Percentiles rank a stretch among this genome's conserved stretches.
Evolutionary conservation across 2,329 filamentous ascomycete genomes (phyloP).

Genomic region (Aspergillus pseudoglaucus): DNA sequence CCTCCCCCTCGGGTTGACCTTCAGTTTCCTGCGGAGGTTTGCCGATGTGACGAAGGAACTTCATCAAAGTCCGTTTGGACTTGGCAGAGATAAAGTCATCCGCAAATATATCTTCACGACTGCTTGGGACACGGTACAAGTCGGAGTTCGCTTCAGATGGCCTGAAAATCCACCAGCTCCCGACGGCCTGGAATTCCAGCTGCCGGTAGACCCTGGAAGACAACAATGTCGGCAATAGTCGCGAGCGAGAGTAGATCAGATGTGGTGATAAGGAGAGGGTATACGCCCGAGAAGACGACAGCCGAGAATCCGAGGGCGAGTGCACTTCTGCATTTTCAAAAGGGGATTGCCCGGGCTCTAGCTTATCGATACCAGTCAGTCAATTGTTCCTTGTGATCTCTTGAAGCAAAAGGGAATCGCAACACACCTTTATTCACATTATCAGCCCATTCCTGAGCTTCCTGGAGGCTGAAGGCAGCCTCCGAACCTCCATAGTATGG

Average conservation of each 20-base stretch:
- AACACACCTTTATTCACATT: slow-evolving; percentile 35
- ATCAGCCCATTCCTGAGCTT: slow-evolving; percentile 68
- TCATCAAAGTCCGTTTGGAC: slow-evolving; percentile 83
- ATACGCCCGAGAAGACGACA: slow-evolving; percentile 63
- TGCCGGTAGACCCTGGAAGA: slow-evolving; percentile 82
- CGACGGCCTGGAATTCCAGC: slow-evolving; percentile 87
- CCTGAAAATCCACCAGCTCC: slow-evolving; percentile 76
- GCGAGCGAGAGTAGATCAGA: slow-evolving; percentile 75
- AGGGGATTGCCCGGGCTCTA: slow-evolving; percentile 28
- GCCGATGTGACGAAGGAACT: slow-evolving; percentile 81
- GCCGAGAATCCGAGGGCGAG: slow-evolving; percentile 13
- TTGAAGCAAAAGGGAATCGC: background rate
- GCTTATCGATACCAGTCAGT: slow-evolving; percentile 19
- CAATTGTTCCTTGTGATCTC: slow-evolving; percentile 5
- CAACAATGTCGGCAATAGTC: slow-evolving; percentile 72
- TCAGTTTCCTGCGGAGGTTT: slow-evolving; percentile 51
- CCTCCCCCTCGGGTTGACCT: slow-evolving; percentile 44
- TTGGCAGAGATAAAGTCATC: slow-evolving; percentile 68
- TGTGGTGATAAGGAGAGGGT: slow-evolving; percentile 78
- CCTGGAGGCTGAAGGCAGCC: slow-evolving; percentile 76
- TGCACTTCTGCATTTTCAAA: slow-evolving; percentile 36
- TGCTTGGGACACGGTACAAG: slow-evolving; percentile 72
- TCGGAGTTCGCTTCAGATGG: slow-evolving; percentile 10
- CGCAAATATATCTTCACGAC: slow-evolving; percentile 84
- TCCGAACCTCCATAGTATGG: slow-evolving; percentile 82